Base-by-base conservation (phyloP, 345 rosid genomes). In the Hevea brasiliensis region DNA sequence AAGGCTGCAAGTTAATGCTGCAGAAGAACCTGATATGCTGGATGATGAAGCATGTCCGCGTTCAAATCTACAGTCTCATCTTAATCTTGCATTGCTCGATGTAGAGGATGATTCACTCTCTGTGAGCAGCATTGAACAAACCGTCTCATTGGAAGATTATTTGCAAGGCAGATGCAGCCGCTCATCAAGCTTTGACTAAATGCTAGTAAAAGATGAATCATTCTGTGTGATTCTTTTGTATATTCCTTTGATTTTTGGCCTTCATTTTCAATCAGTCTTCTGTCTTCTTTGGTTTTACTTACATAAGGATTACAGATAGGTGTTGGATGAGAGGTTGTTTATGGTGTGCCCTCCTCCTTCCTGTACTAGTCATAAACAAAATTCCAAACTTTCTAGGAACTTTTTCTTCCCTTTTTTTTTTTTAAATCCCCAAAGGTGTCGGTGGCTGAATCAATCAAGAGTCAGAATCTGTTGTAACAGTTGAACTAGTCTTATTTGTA, bases 101-200 rank as follows among this genome's bases (percentile, higher is more conserved):
- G 72, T 79, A 51, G 82, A 74, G 29, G 79, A 74, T 35, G 82
- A 79, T 44, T 79, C 73, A n/a, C 73, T 74, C 69, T 79, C 82
- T 29, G 6, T 32, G 68, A 71, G 79, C 72, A 79, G 82, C 69
- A 70, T 74, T 27, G 78, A 79, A 61, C 93, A 86, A 65, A 72
- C 85, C 10, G 67, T 94, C 57, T 88, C 95, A 10, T 37, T 79
- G 20, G 78, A 79, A 41, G 76, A 79, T 57, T 79, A 79, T 71
- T 53, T 79, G 64, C 74, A 24, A 81, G 98, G 97, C 71, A 84
- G 98, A 80, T 90, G 97, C 84, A 94, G 97, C 82, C 89, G 93
- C 63, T 87, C 95, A 13, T 89, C 97, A 7, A 94, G 97, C 88
- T 89, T 94, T 8, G 98, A 94, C 86, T 92, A 66, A 74, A 56